These are phyloP conservation scores for Volvox africanus DNA, from an alignment of 139 green algal genomes.

Conservation along the genomic window DNA sequence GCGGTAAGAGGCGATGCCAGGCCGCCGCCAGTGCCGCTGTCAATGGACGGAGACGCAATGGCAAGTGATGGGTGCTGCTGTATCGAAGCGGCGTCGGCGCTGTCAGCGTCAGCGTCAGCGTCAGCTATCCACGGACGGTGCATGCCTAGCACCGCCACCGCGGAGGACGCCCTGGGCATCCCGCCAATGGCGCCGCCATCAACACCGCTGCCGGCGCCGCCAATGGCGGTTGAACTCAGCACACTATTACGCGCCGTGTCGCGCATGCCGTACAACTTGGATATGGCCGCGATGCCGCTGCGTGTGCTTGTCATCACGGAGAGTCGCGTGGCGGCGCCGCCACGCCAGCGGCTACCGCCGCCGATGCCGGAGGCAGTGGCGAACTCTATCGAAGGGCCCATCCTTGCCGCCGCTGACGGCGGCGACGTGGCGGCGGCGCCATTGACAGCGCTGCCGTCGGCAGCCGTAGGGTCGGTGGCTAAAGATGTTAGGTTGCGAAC, in stretches of 20 bases:
- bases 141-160: not conserved
- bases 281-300: not conserved
- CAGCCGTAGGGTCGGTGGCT: no score
- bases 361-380: not conserved
- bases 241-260: not conserved
- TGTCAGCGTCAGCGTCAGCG: not conserved
- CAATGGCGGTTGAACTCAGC: not conserved
- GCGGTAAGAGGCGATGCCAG: not conserved
- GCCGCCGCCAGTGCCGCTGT: not conserved
- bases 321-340: not conserved
- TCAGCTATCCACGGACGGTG: not conserved
- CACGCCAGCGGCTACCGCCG: not conserved
- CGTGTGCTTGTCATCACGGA: not conserved
- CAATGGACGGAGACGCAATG: not conserved
- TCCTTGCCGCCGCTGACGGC: not conserved
- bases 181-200: not conserved
- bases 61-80: not conserved
- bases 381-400: not conserved
- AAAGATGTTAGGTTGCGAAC: no score
- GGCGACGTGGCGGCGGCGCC: no score
- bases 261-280: not conserved
- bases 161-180: not conserved
- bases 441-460: not conserved
- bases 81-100: not conserved
- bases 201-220: not conserved